A percentile compares a stretch with the other conserved stretches of the same genome.
Evolutionary conservation across 73 alveolate genomes (phyloP).

Genomic region (Symbiodinium natans): DNA sequence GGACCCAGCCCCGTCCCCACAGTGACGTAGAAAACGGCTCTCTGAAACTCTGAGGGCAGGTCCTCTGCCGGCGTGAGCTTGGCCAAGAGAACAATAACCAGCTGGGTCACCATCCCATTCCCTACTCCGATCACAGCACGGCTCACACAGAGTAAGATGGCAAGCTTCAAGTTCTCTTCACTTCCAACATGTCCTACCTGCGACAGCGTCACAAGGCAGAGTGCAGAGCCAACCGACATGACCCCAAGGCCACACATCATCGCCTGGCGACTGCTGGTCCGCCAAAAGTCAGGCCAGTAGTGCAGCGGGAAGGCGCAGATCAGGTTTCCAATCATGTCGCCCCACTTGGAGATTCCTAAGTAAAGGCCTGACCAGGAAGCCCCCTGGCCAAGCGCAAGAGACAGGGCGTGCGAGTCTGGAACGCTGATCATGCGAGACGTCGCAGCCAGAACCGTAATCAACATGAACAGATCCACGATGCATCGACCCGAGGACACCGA

Average conservation of each 20-base stretch:
- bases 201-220: background rate
- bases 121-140: background rate
- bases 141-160: background rate
- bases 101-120: background rate
- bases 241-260: background rate
- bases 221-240: background rate
- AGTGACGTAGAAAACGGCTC: background rate
- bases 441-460: constrained; percentile 9
- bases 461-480: background rate
- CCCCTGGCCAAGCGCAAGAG: background rate
- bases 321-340: background rate
- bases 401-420: background rate
- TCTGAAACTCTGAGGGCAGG: background rate
- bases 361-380: constrained; percentile 11
- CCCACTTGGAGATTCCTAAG: background rate
- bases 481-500: background rate
- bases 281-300: background rate
- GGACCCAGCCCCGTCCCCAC: background rate
- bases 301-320: background rate
- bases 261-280: background rate
- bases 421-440: constrained; percentile 10
- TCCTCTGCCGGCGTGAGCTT: background rate
- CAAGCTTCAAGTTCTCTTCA: background rate
- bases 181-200: background rate
- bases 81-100: background rate